Percentiles rank a stretch among this genome's conserved stretches.
phyloP scores from a whole-genome alignment of 1,284 basidiomycete genomes.

The Pyrrhoderma lamaoense region DNA sequence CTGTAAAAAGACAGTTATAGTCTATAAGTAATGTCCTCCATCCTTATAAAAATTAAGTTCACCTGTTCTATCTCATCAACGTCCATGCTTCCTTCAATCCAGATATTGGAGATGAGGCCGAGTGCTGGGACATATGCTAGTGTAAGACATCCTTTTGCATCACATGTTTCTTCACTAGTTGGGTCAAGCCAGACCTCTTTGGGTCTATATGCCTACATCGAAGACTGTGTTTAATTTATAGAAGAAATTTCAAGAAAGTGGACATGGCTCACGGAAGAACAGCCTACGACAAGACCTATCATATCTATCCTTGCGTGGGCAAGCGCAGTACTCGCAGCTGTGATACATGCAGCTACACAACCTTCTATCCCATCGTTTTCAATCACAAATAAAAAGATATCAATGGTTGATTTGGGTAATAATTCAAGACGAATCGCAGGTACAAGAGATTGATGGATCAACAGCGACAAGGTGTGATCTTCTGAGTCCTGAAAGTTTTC shows the following conservation, averaged over 20 bases:
- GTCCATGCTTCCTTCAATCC: conserved; percentile 66
- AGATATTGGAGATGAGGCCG: conserved; percentile 76
- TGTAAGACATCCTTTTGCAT: conserved; percentile 56
- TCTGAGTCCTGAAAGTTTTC: conserved; percentile 78
- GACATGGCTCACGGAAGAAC: conserved; percentile 51
- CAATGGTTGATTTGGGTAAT: conserved; percentile 90
- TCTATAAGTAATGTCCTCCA: too few relatives aligned
- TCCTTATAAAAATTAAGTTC: conserved; percentile 22
- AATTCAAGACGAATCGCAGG: conserved; percentile 85
- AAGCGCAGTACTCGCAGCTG: conserved; percentile 87
- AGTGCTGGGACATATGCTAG: conserved; percentile 86
- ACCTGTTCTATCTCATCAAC: conserved; percentile 47
- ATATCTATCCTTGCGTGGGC: conserved; percentile 87
- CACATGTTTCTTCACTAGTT: conserved; percentile 54
- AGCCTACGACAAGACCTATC: conserved; percentile 75
- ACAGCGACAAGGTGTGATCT: conserved; percentile 74
- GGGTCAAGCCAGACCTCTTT: conserved; percentile 71
- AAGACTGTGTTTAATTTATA: conserved; percentile 14
- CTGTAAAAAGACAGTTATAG: conserved; percentile 36
- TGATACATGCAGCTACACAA: conserved; percentile 76
- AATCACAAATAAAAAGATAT: conserved; percentile 86
- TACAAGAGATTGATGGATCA: conserved; percentile 81
- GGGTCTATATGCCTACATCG: conserved; percentile 2
- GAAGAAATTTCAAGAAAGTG: neutral
- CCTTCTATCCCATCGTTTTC: conserved; percentile 86